Conservation (phyloP, 129 eudicot genomes). For the Flaveria bidentis region DNA sequence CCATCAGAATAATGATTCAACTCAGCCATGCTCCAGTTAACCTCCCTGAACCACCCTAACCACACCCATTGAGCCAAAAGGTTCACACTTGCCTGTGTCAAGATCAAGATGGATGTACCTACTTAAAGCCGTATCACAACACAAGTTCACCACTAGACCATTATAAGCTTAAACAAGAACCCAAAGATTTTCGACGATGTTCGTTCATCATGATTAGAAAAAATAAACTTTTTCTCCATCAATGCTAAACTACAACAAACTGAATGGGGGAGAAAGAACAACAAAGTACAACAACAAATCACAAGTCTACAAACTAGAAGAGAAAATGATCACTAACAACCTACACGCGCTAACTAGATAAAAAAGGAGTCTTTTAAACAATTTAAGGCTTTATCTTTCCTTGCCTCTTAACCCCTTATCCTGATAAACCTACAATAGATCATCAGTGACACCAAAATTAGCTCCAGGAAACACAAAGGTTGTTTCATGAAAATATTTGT, state of each 20-base stretch:
- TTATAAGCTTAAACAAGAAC: not conserved
- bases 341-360: conserved; percentile 33
- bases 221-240: conserved; percentile 17
- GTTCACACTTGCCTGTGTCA: not conserved
- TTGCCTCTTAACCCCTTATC: conserved; percentile 49
- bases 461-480: conserved; percentile 14
- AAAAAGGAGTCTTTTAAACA: conserved; percentile 8
- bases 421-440: conserved; percentile 62
- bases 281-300: conserved; percentile 41
- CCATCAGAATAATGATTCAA: conserved; percentile 4
- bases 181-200: not conserved
- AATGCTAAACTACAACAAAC: conserved; percentile 41
- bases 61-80: conserved; percentile 1
- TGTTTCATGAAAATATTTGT: conserved; percentile 14
- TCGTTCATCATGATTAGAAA: conserved; percentile 11
- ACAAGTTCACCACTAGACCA: not conserved
- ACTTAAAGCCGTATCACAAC: not conserved
- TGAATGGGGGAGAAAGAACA: not conserved
- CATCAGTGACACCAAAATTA: conserved; percentile 11
- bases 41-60: not conserved
- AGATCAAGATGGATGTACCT: conserved; percentile 11
- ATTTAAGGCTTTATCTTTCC: conserved; percentile 41
- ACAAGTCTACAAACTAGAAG: conserved; percentile 31
- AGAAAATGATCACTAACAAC: conserved; percentile 9
- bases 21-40: not conserved